phyloP scores from a whole-genome alignment of 2,329 filamentous ascomycete species.

The Fusarium sterilihyphosum region DNA sequence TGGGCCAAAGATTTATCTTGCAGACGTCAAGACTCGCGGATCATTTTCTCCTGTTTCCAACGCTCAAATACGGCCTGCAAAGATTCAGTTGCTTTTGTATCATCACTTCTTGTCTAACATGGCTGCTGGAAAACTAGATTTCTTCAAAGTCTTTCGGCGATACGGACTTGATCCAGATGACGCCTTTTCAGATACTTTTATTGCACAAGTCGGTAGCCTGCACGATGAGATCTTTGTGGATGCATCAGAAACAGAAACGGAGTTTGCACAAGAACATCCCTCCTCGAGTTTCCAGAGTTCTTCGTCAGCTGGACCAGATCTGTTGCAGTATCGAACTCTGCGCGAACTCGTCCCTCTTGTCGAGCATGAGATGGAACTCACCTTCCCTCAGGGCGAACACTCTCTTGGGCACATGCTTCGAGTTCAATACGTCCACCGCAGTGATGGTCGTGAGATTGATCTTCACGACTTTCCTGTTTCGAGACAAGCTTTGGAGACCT shows the following conservation, averaged over 20 bases:
- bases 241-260: conserved; percentile 47
- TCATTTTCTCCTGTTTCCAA: conserved; percentile 71
- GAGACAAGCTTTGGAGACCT: conserved; percentile 67
- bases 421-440: conserved; percentile 64
- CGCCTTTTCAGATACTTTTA: conserved; percentile 80
- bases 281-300: conserved; percentile 32
- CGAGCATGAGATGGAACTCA: conserved; percentile 56
- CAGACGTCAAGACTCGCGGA: conserved; percentile 87
- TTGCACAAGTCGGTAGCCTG: conserved; percentile 76
- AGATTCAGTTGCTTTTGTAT: conserved; percentile 91
- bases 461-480: conserved; percentile 74
- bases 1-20: conserved; percentile 70
- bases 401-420: conserved; percentile 62
- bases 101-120: conserved; percentile 84
- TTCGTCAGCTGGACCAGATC: conserved; percentile 43
- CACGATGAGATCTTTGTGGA: conserved; percentile 74
- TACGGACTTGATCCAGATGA: conserved; percentile 74
- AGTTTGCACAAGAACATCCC: conserved; percentile 8
- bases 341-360: conserved; percentile 59
- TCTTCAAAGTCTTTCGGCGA: conserved; percentile 73
- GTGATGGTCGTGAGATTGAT: conserved; percentile 64
- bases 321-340: conserved; percentile 60
- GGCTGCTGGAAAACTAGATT: conserved; percentile 75
- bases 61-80: conserved; percentile 77
- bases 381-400: conserved; percentile 62